Evolutionary conservation across 108 stramenopile species (phyloP).

Genomic region (Epipyxis sp.): DNA sequence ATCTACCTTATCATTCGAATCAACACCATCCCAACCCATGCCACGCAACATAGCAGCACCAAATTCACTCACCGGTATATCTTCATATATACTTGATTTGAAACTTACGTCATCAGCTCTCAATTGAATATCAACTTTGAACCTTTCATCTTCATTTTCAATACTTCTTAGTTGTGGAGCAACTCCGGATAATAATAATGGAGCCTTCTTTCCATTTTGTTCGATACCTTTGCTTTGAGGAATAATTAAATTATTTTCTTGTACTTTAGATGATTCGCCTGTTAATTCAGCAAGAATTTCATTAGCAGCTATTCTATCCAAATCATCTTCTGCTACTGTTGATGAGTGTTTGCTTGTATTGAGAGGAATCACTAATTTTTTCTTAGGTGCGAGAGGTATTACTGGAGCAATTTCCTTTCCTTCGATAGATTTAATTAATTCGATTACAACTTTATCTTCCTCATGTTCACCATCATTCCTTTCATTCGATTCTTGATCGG

Average conservation of each 20-base stretch:
- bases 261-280: not conserved
- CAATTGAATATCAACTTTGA: not conserved
- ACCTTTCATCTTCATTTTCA: not conserved
- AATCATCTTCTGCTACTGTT: not conserved
- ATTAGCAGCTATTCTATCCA: not conserved
- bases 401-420: not conserved
- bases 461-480: not conserved
- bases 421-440: not conserved
- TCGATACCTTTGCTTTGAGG: not conserved
- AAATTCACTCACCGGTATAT: constrained; percentile 7
- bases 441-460: not conserved
- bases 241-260: not conserved
- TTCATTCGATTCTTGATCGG: no score
- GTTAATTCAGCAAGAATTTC: not conserved
- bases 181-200: not conserved
- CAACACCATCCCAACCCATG: constrained; percentile 10
- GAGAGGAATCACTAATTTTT: not conserved
- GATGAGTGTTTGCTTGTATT: not conserved
- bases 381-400: not conserved
- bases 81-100: not conserved
- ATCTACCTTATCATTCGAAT: not conserved
- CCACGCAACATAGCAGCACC: constrained; percentile 3
- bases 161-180: not conserved
- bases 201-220: not conserved
- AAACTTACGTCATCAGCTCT: not conserved